phyloP scores from a whole-genome alignment of 2,329 filamentous ascomycete genomes.

The Polychaeton citri region DNA sequence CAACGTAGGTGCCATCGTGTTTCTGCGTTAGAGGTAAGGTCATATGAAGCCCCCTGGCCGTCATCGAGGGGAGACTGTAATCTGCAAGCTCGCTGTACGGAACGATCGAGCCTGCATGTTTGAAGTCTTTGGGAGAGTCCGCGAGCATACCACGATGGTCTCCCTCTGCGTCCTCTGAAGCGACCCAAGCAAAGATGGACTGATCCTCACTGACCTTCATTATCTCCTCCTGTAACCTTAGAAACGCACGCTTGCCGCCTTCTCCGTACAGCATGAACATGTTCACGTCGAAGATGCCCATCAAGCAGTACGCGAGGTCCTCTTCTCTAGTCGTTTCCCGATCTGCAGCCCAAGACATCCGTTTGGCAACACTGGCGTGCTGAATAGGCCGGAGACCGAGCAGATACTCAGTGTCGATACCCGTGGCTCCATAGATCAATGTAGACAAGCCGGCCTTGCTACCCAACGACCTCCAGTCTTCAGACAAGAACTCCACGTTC shows the following conservation, averaged over 20 bases:
- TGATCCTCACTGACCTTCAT: conserved; percentile 9
- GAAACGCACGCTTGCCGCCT: conserved; percentile 10
- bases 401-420: conserved; percentile 16
- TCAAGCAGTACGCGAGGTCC: conserved; percentile 31
- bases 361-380: conserved; percentile 1
- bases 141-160: conserved; percentile 8
- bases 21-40: conserved; percentile 5
- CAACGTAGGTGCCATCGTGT: conserved; percentile 12
- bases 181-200: conserved; percentile 12
- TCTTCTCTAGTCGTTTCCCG: conserved; percentile 15
- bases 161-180: conserved; percentile 1
- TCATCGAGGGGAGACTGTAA: conserved; percentile 7
- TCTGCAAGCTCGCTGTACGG: conserved; percentile 22
- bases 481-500: conserved; percentile 9
- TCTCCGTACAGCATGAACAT: conserved; percentile 33
- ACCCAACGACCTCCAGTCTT: conserved; percentile 6
- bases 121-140: conserved; percentile 21
- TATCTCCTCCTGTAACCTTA: conserved; percentile 14
- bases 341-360: conserved; percentile 5
- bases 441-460: conserved; percentile 7
- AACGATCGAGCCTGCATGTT: conserved; percentile 22
- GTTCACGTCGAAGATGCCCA: conserved; percentile 31
- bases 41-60: conserved; percentile 8
- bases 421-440: conserved; percentile 16
- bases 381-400: background rate